A percentile compares a stretch with the other conserved stretches of the same genome.
Evolutionary conservation across 2,329 filamentous ascomycete species (phyloP).

Genomic region (Annulohypoxylon truncatum): DNA sequence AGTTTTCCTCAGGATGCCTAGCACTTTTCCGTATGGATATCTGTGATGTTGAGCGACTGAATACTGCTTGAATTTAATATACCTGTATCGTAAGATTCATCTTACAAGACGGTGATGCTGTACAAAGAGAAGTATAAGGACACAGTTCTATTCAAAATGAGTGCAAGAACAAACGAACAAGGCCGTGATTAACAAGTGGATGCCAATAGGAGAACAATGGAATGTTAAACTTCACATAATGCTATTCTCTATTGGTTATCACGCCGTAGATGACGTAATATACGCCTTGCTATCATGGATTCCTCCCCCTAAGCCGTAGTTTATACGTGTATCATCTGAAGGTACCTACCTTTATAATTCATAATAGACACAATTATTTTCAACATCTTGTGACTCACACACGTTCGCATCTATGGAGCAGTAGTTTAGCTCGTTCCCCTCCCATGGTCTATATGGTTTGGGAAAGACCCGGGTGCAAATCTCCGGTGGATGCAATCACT

Average conservation of each 20-base stretch:
- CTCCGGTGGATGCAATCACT: slow-evolving; percentile 15
- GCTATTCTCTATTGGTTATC: background rate
- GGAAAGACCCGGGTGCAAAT: slow-evolving; percentile 28
- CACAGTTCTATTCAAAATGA: background rate
- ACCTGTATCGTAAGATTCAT: background rate
- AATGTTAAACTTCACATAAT: background rate
- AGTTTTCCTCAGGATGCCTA: background rate
- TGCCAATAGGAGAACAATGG: background rate
- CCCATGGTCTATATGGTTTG: slow-evolving; percentile 10
- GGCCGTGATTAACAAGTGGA: background rate
- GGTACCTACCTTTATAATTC: background rate
- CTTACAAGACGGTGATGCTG: background rate
- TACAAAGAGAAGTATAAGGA: background rate
- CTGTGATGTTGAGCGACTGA: background rate
- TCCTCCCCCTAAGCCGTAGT: background rate
- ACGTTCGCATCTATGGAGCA: slow-evolving; percentile 16
- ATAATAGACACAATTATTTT: background rate
- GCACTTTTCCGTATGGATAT: background rate
- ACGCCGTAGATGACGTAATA: background rate
- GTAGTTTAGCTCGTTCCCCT: slow-evolving; percentile 23
- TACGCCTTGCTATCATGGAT: background rate
- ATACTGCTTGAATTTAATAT: background rate
- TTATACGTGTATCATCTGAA: background rate
- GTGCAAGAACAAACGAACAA: background rate
- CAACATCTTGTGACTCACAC: background rate